Conservation (phyloP, 169 alveolate species). For the Plasmodium gonderi region DNA sequence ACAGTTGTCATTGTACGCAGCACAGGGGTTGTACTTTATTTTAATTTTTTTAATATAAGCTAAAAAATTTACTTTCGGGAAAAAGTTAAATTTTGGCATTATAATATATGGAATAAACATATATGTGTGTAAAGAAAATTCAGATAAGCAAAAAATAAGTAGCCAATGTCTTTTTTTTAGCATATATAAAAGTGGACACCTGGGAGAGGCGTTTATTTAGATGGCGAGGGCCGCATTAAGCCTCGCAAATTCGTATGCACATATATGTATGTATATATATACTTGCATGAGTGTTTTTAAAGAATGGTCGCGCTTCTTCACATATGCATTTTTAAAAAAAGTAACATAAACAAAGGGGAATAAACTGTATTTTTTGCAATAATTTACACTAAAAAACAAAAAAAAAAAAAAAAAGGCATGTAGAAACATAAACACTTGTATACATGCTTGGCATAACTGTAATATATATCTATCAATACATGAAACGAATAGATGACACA, state of each 20-base stretch:
- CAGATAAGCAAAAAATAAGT: not conserved
- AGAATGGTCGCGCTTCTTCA: not conserved
- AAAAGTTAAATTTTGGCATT: slow-evolving; percentile 75
- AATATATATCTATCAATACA: not conserved
- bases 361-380: not conserved
- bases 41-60: slow-evolving; percentile 64
- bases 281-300: not conserved
- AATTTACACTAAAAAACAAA: not conserved
- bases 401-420: not conserved
- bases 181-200: not conserved
- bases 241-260: not conserved
- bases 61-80: slow-evolving; percentile 64
- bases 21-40: slow-evolving; percentile 67
- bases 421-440: not conserved
- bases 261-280: slow-evolving; percentile 1
- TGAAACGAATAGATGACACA: not conserved
- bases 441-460: no score
- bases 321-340: not conserved
- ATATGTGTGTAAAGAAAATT: not conserved
- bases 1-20: slow-evolving; percentile 61
- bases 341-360: not conserved
- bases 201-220: not conserved
- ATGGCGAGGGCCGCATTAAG: not conserved
- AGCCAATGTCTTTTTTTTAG: not conserved
- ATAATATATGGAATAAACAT: slow-evolving; percentile 2